Base-by-base conservation (phyloP, 2,329 filamentous ascomycete genomes). In the Scorias spongiosa region DNA sequence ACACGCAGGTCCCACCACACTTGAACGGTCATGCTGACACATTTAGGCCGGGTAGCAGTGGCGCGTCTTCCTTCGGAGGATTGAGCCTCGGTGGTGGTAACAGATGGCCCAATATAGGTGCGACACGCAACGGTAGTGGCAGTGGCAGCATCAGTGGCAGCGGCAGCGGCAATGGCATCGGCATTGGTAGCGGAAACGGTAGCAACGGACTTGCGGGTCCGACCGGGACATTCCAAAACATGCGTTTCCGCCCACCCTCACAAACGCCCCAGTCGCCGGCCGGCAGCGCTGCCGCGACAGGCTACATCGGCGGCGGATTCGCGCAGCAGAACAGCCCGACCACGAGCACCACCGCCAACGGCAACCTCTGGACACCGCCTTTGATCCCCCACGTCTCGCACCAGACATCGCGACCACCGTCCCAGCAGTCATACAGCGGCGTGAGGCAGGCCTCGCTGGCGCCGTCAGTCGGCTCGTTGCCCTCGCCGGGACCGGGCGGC, bases 11-110 rank as follows among this genome's bases (percentile, higher is more conserved):
- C 11, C 18, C 11, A 11, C 12, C 42, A 29, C 43, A 41, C 40
- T 44, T 44, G 42, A 44, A 42, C 32, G 47, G 49, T 41, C 41
- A 38, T 44, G 44, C 51, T 51, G 52, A 54, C 48, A 47, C 46
- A 42, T 54, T 46, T 48, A 50, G 52, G 42, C 48, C 48, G 49
- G 44, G 47, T 43, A 47, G 47, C 42, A 54, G 49, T 44, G 20
- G 20, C 20, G 32, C 47, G 42, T 34, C 45, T 15, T 36, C 32
- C 32, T 36, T 36, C 32, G 32, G 32, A 36, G 32, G 32, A 36
- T 5, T 36, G 9, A 36, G 32, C 32, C 32, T 36, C 4, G 32
- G 15, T 15, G 29, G n/a, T 32, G 32, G 32, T 15, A 12, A 12
- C 34, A 49, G 48, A 47, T 47, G 48, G 44, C 34, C 30, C 44